A percentile compares a stretch with the other conserved stretches of the same genome.
Evolutionary conservation across 1,139 yeast species (phyloP).

Genomic region (Taphrina flavorubra): DNA sequence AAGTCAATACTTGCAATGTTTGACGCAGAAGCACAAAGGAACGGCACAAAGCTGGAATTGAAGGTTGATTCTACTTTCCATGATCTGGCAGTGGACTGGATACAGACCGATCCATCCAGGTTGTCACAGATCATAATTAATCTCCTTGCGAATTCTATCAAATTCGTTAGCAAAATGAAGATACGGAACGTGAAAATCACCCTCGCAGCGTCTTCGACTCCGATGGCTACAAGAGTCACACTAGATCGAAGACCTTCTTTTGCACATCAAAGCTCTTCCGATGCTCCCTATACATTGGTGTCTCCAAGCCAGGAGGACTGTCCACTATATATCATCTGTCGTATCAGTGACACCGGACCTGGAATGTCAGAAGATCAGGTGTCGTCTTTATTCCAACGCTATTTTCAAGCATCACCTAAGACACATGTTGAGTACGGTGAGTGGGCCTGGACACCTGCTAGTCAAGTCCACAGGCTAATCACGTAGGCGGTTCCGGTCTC

Average conservation of each 20-base stretch:
- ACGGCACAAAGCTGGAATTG: slow-evolving; percentile 32
- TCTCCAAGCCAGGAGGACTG: slow-evolving; percentile 2
- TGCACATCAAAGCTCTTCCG: slow-evolving; percentile 15
- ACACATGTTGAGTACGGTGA: slow-evolving; percentile 30
- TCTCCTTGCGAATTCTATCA: slow-evolving; percentile 78
- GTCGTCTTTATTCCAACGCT: slow-evolving; percentile 57
- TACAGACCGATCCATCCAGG: slow-evolving; percentile 46
- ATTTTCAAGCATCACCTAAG: slow-evolving; percentile 56
- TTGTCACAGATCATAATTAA: slow-evolving; percentile 77
- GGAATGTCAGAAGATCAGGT: slow-evolving; percentile 62
- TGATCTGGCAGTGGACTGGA: slow-evolving; percentile 41
- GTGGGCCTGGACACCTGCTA: slow-evolving; percentile 49
- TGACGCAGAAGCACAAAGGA: slow-evolving; percentile 43
- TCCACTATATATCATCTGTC: slow-evolving; percentile 16
- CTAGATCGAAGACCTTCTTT: slow-evolving; percentile 10
- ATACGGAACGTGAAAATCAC: background rate
- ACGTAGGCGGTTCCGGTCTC: slow-evolving; percentile 65
- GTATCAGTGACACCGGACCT: slow-evolving; percentile 68
- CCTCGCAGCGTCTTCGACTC: slow-evolving; percentile 13
- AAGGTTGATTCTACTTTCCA: slow-evolving; percentile 40
- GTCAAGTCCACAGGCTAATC: slow-evolving; percentile 59
- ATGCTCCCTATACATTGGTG: background rate
- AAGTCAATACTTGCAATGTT: slow-evolving; percentile 45
- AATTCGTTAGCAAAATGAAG: slow-evolving; percentile 23
- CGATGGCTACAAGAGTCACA: slow-evolving; percentile 10